Percentiles rank a stretch among this genome's conserved stretches.
Evolutionary conservation across 371 early-diverging fungal genomes (phyloP).

Genomic region (Conidiobolus incongruus): DNA sequence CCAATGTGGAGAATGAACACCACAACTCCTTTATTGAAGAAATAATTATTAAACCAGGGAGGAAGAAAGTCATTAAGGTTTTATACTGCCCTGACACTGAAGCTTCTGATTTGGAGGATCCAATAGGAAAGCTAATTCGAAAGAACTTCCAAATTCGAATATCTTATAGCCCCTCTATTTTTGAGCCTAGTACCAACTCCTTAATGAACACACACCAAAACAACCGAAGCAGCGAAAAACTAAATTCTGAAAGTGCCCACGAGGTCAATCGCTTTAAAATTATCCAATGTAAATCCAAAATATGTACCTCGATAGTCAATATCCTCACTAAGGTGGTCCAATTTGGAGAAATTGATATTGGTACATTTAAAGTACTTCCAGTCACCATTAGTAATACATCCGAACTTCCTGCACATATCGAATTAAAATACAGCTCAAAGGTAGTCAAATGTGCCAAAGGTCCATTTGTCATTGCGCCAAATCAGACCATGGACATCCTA

Average conservation of each 20-base stretch:
- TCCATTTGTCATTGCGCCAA: slow-evolving; percentile 63
- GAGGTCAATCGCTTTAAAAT: slow-evolving; percentile 40
- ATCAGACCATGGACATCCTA: slow-evolving; percentile 58
- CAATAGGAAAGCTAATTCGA: slow-evolving; percentile 51
- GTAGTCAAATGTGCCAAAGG: slow-evolving; percentile 65
- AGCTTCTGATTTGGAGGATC: slow-evolving; percentile 21
- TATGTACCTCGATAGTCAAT: slow-evolving; percentile 84
- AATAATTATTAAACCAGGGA: slow-evolving; percentile 59
- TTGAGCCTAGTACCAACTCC: background rate
- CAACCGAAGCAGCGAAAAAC: too few species aligned
- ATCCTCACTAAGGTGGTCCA: slow-evolving; percentile 59
- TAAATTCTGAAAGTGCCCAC: slow-evolving; percentile 4
- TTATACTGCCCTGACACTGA: slow-evolving; percentile 53
- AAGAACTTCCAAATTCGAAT: slow-evolving; percentile 51
- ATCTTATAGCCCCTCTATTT: slow-evolving; percentile 3
- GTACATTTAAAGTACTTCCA: slow-evolving; percentile 67
- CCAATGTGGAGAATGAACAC: slow-evolving; percentile 11
- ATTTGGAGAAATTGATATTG: slow-evolving; percentile 91
- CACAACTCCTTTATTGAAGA: slow-evolving; percentile 61
- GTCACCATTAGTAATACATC: slow-evolving; percentile 67
- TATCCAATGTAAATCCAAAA: slow-evolving; percentile 74
- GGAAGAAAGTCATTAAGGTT: slow-evolving; percentile 58
- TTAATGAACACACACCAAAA: background rate
- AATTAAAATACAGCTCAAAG: slow-evolving; percentile 73
- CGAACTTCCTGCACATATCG: slow-evolving; percentile 66